Base-by-base conservation (phyloP, 441 rosid species). In the Dalechampia spathulata region DNA sequence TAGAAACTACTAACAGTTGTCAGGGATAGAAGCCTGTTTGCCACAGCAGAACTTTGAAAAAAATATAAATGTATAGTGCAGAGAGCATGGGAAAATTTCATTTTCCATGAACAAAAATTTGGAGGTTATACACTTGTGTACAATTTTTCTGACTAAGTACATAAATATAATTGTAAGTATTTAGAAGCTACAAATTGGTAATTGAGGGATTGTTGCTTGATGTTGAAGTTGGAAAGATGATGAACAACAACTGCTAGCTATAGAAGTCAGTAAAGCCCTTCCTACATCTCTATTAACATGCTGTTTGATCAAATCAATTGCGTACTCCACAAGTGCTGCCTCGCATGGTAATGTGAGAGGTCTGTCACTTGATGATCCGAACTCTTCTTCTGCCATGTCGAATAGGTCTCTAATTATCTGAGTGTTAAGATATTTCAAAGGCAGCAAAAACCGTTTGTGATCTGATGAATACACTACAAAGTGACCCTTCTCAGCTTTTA, bases 291-390 rank as follows among this genome's bases (percentile, higher is more conserved):
- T 4, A 21, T 48, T 21, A 13, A 22, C 57, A 13, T 42, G 15
- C 22, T 27, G 22, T 32, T 60, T 60, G 43, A 60, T 51, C 57
- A 60, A 51, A 51, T 50, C 16, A 60, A 60, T 41, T 19, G 39
- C 57, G 21, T 50, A 41, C 19, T 42, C 57, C 57, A 41, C 19
- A 2, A 41, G 47, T n/a, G 41, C 51, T 28, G 61, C 55, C 25
- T 48, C 50, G 6, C 54, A 63, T 17, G 50, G 61, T 11, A 55
- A 21, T 17, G 26, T 39, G 6, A 49, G 49, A 40, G 38, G 45
- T 6, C 49, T 42, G 4, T 28, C 13, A 19, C 56, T 49, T 19
- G 59, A 41, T 10, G 45, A 26, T 46, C 66, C 66, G 14, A 53
- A 62, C 39, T 43, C 66, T 13, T 53, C 59, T 10, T 39, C 43